Conservation (phyloP, 345 rosid genomes). For the Populus alba region DNA sequence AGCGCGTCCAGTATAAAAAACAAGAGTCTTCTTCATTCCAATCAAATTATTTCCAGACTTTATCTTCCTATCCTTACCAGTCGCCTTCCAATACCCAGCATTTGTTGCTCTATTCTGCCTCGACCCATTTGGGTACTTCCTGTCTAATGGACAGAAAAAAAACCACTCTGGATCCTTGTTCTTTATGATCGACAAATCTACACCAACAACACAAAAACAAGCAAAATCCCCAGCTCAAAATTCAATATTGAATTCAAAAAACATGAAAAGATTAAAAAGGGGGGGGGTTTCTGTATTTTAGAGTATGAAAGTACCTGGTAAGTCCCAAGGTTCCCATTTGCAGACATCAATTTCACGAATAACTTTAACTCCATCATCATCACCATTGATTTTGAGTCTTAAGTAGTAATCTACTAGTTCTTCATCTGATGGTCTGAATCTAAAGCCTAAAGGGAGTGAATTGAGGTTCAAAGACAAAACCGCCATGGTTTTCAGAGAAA, state of each 20-base stretch:
- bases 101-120: constrained; percentile 78
- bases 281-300: background rate
- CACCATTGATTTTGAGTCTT: constrained; percentile 71
- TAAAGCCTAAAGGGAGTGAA: constrained; percentile 74
- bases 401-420: constrained; percentile 71
- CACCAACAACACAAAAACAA: constrained; percentile 1
- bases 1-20: constrained; percentile 83
- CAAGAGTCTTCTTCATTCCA: constrained; percentile 90
- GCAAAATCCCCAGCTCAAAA: background rate
- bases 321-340: constrained; percentile 93
- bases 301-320: constrained; percentile 52
- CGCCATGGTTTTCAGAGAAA: constrained; percentile 31
- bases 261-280: background rate
- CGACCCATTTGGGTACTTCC: constrained; percentile 81
- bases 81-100: constrained; percentile 93
- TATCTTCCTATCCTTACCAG: constrained; percentile 78
- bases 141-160: constrained; percentile 88
- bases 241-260: background rate
- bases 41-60: constrained; percentile 54
- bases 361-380: constrained; percentile 47
- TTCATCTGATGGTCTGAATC: constrained; percentile 89
- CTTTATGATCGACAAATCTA: constrained; percentile 57
- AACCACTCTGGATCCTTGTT: constrained; percentile 82
- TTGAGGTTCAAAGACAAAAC: constrained; percentile 41
- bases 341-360: constrained; percentile 85